phyloP scores from a whole-genome alignment of 306 rosid species.

The Quercus engelmannii region DNA sequence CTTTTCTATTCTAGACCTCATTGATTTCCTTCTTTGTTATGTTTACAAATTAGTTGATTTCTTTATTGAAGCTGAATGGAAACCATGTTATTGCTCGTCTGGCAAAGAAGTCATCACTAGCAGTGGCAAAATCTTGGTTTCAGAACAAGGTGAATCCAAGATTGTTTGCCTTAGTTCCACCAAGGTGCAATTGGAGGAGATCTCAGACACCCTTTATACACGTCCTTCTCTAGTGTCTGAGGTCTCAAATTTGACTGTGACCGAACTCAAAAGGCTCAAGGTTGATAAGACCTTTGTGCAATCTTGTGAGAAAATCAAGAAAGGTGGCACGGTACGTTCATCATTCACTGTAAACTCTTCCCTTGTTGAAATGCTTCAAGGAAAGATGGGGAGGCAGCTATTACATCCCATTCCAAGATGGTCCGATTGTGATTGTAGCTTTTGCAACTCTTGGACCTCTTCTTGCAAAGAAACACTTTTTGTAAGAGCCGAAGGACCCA shows the following conservation, averaged over 20 bases:
- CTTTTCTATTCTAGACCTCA: slow-evolving; percentile 56
- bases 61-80: slow-evolving; percentile 68
- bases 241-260: slow-evolving; percentile 52
- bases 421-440: slow-evolving; percentile 87
- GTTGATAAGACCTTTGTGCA: slow-evolving; percentile 8
- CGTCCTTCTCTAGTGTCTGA: slow-evolving; percentile 70
- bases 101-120: slow-evolving; percentile 58
- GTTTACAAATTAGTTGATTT: slow-evolving; percentile 65
- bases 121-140: slow-evolving; percentile 81
- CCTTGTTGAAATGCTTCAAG: slow-evolving; percentile 79
- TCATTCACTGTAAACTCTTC: slow-evolving; percentile 52
- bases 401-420: slow-evolving; percentile 54
- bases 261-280: slow-evolving; percentile 37
- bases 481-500: slow-evolving; percentile 53
- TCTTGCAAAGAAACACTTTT: slow-evolving; percentile 51
- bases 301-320: slow-evolving; percentile 16
- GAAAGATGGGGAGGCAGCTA: slow-evolving; percentile 40
- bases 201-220: slow-evolving; percentile 79
- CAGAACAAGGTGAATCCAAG: slow-evolving; percentile 73
- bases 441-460: slow-evolving; percentile 63
- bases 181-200: slow-evolving; percentile 69
- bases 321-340: slow-evolving; percentile 18
- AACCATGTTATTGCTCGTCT: slow-evolving; percentile 80
- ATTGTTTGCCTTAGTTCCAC: slow-evolving; percentile 57
- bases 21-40: slow-evolving; percentile 65